These are phyloP conservation scores for Ogataea siamensis DNA, from an alignment of 805 yeast species.

Conservation along the genomic window DNA sequence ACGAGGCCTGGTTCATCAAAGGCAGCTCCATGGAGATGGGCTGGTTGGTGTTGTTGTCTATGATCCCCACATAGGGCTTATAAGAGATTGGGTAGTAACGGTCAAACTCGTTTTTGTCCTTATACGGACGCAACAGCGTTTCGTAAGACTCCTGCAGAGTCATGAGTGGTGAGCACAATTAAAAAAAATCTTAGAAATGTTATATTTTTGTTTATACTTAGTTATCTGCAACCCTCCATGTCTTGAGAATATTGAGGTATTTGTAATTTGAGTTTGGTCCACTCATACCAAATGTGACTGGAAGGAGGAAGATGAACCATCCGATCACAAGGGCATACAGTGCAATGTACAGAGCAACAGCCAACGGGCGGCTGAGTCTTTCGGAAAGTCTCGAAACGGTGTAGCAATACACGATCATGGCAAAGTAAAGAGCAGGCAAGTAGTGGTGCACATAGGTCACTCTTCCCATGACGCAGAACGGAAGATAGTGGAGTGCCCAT, in stretches of 20 bases:
- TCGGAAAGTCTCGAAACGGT: conserved; percentile 42
- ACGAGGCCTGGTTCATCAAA: conserved; percentile 20
- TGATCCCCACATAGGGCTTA: conserved; percentile 34
- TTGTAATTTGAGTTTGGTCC: conserved; percentile 48
- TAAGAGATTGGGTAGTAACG: conserved; percentile 35
- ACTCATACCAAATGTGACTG: conserved; percentile 79
- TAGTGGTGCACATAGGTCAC: conserved; percentile 97
- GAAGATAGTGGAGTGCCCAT: conserved; percentile 85
- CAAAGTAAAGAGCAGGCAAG: conserved; percentile 92
- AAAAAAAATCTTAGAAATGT: conserved; percentile 1
- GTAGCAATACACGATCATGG: conserved; percentile 72
- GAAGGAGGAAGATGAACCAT: conserved; percentile 58
- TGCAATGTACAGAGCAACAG: conserved; percentile 38
- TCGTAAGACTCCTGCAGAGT: conserved; percentile 25
- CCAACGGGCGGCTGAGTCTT: conserved; percentile 14
- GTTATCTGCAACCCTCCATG: conserved; percentile 47
- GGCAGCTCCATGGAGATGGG: conserved; percentile 35
- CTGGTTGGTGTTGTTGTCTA: conserved; percentile 35
- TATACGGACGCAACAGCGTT: conserved; percentile 34
- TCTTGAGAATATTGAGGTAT: conserved; percentile 50
- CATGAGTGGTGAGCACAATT: conserved; percentile 16
- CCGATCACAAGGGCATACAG: conserved; percentile 54
- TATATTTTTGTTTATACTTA: conserved; percentile 2
- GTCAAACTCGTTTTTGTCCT: conserved; percentile 32
- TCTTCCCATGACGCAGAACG: conserved; percentile 91